Evolutionary conservation across 805 yeast genomes (phyloP).

Genomic region (Kluyveromyces starmeri): DNA sequence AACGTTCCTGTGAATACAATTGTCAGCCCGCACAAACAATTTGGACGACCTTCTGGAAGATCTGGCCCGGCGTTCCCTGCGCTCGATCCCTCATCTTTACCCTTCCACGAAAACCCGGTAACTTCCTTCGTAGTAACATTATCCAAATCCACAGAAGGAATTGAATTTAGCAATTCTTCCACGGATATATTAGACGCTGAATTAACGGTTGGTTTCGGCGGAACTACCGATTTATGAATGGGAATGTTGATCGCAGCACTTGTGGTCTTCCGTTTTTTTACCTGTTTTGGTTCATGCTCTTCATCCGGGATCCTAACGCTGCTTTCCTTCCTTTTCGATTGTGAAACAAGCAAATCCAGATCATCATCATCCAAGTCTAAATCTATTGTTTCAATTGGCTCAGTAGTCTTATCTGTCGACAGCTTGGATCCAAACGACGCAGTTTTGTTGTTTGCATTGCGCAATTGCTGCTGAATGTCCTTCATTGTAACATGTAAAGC

Average conservation of each 20-base stretch:
- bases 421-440: neutral
- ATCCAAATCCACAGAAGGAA: conserved; percentile 68
- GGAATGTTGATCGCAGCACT: too few relatives aligned
- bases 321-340: neutral
- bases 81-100: conserved; percentile 21
- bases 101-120: conserved; percentile 2
- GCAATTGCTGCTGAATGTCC: neutral
- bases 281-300: neutral
- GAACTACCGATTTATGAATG: too few relatives aligned
- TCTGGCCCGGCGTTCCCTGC: conserved; percentile 31
- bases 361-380: conserved; percentile 11
- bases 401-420: neutral
- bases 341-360: conserved; percentile 3
- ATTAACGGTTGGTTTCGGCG: neutral
- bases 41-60: conserved; percentile 74
- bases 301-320: neutral
- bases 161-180: conserved; percentile 37
- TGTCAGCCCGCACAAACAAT: conserved; percentile 81
- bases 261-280: neutral
- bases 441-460: neutral
- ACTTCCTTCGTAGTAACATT: conserved; percentile 17
- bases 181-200: conserved; percentile 11
- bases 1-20: conserved; percentile 90
- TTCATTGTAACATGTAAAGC: too few relatives aligned
- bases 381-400: conserved; percentile 5